Conservation (phyloP, 371 early-diverging fungal species). For the Cokeromyces recurvatus region DNA sequence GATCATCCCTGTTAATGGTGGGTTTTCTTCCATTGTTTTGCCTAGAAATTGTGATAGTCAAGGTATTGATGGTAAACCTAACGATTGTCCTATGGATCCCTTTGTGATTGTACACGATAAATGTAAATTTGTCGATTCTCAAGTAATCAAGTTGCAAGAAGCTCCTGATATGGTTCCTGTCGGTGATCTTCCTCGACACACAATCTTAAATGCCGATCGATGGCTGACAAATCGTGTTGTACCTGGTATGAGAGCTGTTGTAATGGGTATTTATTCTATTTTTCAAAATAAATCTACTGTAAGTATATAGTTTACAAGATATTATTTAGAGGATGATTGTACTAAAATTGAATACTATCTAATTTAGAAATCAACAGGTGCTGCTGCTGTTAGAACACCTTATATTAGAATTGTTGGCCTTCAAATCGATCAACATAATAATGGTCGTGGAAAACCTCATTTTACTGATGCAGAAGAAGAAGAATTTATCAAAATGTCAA, state of each 20-base stretch:
- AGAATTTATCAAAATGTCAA: constrained; percentile 83
- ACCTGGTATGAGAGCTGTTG: constrained; percentile 93
- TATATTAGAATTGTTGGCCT: constrained; percentile 94
- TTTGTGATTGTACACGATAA: constrained; percentile 95
- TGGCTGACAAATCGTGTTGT: constrained; percentile 87
- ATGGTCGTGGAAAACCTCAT: constrained; percentile 56
- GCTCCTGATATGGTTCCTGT: constrained; percentile 97
- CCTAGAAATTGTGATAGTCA: constrained; percentile 82
- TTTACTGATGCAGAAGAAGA: constrained; percentile 95
- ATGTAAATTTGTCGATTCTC: constrained; percentile 96
- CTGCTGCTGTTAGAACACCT: constrained; percentile 87
- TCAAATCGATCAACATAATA: constrained; percentile 77
- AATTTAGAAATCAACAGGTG: constrained; percentile 53
- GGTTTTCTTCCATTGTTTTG: constrained; percentile 78
- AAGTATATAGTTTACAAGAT: no score
- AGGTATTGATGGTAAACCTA: constrained; percentile 9
- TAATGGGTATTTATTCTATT: constrained; percentile 97
- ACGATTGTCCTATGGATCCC: constrained; percentile 91
- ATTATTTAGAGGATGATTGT: no score
- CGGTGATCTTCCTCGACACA: constrained; percentile 98
- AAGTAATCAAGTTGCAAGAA: constrained; percentile 98
- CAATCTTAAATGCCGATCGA: constrained; percentile 87
- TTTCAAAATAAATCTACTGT: constrained; percentile 63
- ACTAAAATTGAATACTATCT: no score
- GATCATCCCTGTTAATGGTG: constrained; percentile 75